phyloP scores from a whole-genome alignment of 345 rosid genomes.

The Brassica cretica region DNA sequence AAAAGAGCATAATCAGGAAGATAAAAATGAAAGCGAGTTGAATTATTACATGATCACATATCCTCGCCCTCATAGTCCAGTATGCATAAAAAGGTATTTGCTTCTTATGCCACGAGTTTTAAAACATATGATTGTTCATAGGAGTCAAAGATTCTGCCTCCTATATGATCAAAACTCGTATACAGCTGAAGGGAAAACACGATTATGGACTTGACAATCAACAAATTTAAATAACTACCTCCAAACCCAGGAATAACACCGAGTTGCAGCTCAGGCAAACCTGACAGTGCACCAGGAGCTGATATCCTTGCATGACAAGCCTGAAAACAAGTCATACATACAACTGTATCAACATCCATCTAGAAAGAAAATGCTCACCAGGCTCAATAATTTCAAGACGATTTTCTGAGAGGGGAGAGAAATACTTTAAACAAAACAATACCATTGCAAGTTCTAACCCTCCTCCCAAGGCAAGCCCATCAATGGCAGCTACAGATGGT shows the following conservation, averaged over 20 bases:
- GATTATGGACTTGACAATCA: conserved; percentile 2
- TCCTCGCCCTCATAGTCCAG: conserved; percentile 1
- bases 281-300: conserved; percentile 70
- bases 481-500: conserved; percentile 98
- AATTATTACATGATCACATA: conserved; percentile 13
- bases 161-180: neutral
- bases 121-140: conserved; percentile 2
- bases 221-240: conserved; percentile 49
- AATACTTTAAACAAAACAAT: conserved; percentile 12
- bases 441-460: conserved; percentile 98
- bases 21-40: neutral
- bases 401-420: neutral
- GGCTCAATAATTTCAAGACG: neutral
- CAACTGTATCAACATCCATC: conserved; percentile 15
- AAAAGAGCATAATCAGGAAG: conserved; percentile 28
- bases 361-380: conserved; percentile 9
- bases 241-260: conserved; percentile 98
- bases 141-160: neutral
- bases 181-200: neutral
- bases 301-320: conserved; percentile 92
- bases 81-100: neutral
- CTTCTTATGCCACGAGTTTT: conserved; percentile 3
- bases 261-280: conserved; percentile 91
- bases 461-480: conserved; percentile 98
- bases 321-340: conserved; percentile 42